These are phyloP conservation scores for Rhizopogon vesiculosus DNA, from an alignment of 768 basidiomycete genomes.

Conservation along the genomic window DNA sequence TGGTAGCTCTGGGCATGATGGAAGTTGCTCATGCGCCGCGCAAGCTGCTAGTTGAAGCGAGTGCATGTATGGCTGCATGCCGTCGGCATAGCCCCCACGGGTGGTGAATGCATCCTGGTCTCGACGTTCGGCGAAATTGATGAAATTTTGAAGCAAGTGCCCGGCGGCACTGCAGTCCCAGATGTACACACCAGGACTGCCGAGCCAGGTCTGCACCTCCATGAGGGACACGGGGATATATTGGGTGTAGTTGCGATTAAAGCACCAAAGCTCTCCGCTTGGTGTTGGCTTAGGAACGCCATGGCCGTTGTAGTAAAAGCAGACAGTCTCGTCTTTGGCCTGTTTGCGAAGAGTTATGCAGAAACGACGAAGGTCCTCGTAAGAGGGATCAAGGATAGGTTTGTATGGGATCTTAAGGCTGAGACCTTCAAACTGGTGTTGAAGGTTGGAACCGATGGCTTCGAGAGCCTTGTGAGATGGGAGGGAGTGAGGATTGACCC, in stretches of 20 bases:
- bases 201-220: slow-evolving; percentile 91
- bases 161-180: slow-evolving; percentile 99
- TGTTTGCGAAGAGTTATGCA: slow-evolving; percentile 79
- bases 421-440: slow-evolving; percentile 93
- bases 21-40: slow-evolving; percentile 83
- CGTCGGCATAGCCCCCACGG: slow-evolving; percentile 56
- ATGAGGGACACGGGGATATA: slow-evolving; percentile 95
- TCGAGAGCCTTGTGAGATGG: slow-evolving; percentile 92
- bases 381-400: slow-evolving; percentile 89
- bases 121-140: slow-evolving; percentile 67
- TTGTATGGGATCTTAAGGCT: slow-evolving; percentile 94
- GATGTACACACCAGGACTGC: slow-evolving; percentile 93
- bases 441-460: slow-evolving; percentile 87
- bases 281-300: slow-evolving; percentile 96
- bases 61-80: slow-evolving; percentile 70
- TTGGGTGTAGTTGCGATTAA: slow-evolving; percentile 95
- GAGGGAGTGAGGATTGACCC: slow-evolving; percentile 94
- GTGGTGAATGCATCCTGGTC: slow-evolving; percentile 59
- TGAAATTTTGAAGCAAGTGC: slow-evolving; percentile 87
- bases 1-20: slow-evolving; percentile 93
- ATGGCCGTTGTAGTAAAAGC: slow-evolving; percentile 98
- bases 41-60: slow-evolving; percentile 96
- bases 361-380: slow-evolving; percentile 88
- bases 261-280: slow-evolving; percentile 97
- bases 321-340: slow-evolving; percentile 88